A percentile compares a stretch with the other conserved stretches of the same genome.
These are phyloP conservation scores for Leccinum subtestaceum DNA, from an alignment of 768 basidiomycete genomes.

Conservation along the genomic window DNA sequence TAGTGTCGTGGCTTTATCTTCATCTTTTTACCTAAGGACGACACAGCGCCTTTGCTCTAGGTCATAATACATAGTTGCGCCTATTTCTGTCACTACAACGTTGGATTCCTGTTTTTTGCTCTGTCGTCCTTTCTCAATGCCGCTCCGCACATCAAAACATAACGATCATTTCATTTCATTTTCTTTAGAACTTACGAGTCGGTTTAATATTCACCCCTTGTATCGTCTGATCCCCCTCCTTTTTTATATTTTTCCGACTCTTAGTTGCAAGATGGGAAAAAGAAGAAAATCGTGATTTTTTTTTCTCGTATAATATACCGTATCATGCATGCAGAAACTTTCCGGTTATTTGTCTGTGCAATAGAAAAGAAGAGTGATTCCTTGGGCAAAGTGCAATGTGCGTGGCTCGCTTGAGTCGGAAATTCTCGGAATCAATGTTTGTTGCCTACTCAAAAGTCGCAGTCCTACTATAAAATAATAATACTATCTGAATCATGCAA, in stretches of 20 bases:
- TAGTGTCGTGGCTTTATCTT: constrained; percentile 20
- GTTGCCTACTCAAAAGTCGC: no score
- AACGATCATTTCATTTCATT: constrained; percentile 21
- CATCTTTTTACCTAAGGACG: constrained; percentile 21
- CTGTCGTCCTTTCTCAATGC: constrained; percentile 6
- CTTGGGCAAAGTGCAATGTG: constrained; percentile 16
- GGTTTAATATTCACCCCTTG: constrained; percentile 19
- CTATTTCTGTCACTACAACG: constrained; percentile 24
- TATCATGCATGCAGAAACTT: not conserved
- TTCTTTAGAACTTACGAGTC: constrained; percentile 17
- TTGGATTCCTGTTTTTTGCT: constrained; percentile 33
- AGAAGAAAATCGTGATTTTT: constrained; percentile 3
- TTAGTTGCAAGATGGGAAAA: constrained; percentile 3
- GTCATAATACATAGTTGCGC: constrained; percentile 29
- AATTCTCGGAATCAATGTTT: no score
- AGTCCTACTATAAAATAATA: no score
- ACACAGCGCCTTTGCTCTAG: constrained; percentile 22
- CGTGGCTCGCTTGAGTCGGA: no score
- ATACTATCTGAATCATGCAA: no score
- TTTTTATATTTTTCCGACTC: not conserved
- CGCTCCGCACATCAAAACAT: constrained; percentile 20
- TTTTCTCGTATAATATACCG: constrained; percentile 3
- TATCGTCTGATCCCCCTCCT: constrained; percentile 5
- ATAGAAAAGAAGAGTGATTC: not conserved
- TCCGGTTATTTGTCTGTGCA: not conserved